A percentile compares a stretch with the other conserved stretches of the same genome.
phyloP scores from a whole-genome alignment of 306 rosid species.

The Vicia sativa region DNA sequence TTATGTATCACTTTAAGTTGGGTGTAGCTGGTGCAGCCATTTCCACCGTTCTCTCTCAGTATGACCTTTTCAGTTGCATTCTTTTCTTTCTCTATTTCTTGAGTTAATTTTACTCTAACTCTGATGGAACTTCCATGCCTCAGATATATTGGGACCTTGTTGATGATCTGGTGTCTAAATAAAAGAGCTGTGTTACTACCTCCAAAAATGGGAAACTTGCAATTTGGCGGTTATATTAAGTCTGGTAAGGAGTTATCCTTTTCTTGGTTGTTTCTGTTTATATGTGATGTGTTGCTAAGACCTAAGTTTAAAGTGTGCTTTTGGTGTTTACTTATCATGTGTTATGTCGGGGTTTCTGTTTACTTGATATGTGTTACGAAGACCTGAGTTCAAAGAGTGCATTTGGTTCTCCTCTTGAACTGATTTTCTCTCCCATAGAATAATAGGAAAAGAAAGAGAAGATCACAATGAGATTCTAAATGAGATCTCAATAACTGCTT shows the following conservation, averaged over 20 bases:
- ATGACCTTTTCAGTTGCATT: constrained; percentile 46
- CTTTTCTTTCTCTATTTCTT: constrained; percentile 36
- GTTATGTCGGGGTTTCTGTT: constrained; percentile 1
- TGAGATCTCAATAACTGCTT: too few relatives aligned
- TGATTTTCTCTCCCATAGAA: constrained; percentile 15
- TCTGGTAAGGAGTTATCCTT: constrained; percentile 59
- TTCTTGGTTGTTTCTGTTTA: constrained; percentile 21
- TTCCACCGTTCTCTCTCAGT: constrained; percentile 94
- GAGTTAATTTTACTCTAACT: constrained; percentile 30
- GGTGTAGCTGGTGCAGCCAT: constrained; percentile 92
- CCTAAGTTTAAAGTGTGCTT: constrained; percentile 16
- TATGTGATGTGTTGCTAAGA: constrained; percentile 15
- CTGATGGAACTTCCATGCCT: constrained; percentile 33
- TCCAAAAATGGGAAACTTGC: constrained; percentile 81
- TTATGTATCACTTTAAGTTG: constrained; percentile 74
- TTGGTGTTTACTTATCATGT: constrained; percentile 15
- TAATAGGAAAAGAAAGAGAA: constrained; percentile 9
- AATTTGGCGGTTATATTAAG: constrained; percentile 83
- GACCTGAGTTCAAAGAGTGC: constrained; percentile 16
- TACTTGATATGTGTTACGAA: constrained; percentile 20
- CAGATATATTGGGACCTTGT: constrained; percentile 78
- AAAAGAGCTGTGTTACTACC: constrained; percentile 77
- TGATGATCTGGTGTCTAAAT: constrained; percentile 82
- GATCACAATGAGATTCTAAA: too few relatives aligned
- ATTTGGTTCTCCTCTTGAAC: constrained; percentile 17